These are phyloP conservation scores for Solanum etuberosum DNA, from an alignment of 257 asterid genomes.

Conservation along the genomic window DNA sequence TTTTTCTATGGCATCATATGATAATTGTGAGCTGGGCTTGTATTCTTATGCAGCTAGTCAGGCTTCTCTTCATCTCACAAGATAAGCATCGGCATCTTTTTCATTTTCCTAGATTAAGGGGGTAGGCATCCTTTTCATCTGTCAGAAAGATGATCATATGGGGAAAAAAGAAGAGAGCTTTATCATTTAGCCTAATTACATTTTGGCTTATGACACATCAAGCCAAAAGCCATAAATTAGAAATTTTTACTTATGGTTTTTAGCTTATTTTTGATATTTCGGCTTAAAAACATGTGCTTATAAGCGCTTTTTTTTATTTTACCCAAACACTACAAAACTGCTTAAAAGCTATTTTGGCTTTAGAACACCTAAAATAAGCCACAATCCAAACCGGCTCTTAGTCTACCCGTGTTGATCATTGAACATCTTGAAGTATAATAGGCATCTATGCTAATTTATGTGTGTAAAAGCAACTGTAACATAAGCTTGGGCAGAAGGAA, in stretches of 20 bases:
- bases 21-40: not conserved
- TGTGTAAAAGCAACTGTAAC: not conserved
- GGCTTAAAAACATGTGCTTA: not conserved
- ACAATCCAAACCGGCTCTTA: not conserved
- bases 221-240: not conserved
- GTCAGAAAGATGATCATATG: not conserved
- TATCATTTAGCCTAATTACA: not conserved
- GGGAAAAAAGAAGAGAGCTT: not conserved
- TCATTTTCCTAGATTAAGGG: not conserved
- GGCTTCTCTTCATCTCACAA: not conserved
- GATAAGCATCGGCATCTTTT: not conserved
- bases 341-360: not conserved
- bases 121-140: not conserved
- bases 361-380: not conserved
- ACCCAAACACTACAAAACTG: not conserved
- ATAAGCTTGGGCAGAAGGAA: not conserved
- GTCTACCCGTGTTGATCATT: not conserved
- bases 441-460: not conserved
- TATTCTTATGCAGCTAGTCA: not conserved
- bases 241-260: too few relatives aligned
- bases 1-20: not conserved
- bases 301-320: too few relatives aligned
- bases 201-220: not conserved
- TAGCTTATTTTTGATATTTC: too few relatives aligned
- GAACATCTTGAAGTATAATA: not conserved